Base-by-base conservation (phyloP, 768 basidiomycete species). In the Lactarius trivialis region DNA sequence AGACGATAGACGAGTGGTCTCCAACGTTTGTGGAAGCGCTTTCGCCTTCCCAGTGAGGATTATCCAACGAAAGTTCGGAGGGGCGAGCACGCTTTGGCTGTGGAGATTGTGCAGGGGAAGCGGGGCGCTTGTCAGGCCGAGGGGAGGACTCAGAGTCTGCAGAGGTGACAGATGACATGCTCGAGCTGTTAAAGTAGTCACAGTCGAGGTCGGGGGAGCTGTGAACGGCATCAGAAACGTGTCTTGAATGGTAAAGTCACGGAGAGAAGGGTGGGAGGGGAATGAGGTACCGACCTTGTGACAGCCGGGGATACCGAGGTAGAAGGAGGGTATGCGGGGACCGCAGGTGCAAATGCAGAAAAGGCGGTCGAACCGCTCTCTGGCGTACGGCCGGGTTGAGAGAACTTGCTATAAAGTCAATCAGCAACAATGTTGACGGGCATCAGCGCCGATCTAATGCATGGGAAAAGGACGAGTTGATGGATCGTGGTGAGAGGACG, bases 101-200 rank as follows among this genome's bases (percentile, higher is more conserved):
- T 7, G 52, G 60, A 43, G 58, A 60, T 52, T 60, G 49, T 69
- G 74, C 73, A 54, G 86, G 83, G 0, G 85, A 83, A 33, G 79
- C 71, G 4, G 78, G 73, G 61, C 82, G 84, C 70, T 86, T 89
- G 68, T 88, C 86, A 9, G 75, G 77, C 55, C 81, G 77, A 49
- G 85, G 85, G 75, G 78, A 81, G 74, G 66, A 62, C 28, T 90
- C 88, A 4, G 83, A 77, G 75, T 88, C 87, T 41, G 85, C 79
- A 17, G 88, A 89, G 61, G 83, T 85, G 66, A 86, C 88, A 72
- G 81, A 80, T 73, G 89, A 90, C 89, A 91, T 90, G 70, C 88
- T 86, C 70, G 88, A 81, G 64, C 78, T 71, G 81, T 87, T 84
- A 53, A 66, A 60, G 58, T 63, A 60, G 60, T 62, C 63, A 55